phyloP scores from a whole-genome alignment of 2,329 filamentous ascomycete genomes.

The Lecanicillium sp. region DNA sequence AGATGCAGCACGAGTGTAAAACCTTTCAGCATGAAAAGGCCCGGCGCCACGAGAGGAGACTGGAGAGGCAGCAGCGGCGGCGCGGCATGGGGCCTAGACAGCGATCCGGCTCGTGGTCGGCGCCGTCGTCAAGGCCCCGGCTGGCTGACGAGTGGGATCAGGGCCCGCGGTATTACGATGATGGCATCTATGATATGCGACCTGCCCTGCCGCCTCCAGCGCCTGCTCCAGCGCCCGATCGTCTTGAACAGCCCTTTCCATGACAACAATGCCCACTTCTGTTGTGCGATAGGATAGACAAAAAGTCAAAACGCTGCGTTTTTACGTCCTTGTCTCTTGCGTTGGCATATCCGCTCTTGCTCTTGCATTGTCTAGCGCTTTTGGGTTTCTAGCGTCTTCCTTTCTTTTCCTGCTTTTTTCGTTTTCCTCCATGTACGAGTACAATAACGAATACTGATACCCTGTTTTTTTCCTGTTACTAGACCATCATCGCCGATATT shows the following conservation, averaged over 20 bases:
- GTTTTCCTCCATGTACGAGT: neutral
- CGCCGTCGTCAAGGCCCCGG: slow-evolving; percentile 27
- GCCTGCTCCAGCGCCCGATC: too few species aligned
- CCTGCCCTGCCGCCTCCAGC: slow-evolving; percentile 3
- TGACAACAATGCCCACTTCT: too few species aligned
- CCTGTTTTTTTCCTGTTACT: slow-evolving; percentile 1
- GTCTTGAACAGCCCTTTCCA: neutral
- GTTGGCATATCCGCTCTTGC: neutral
- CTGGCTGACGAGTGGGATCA: slow-evolving; percentile 30
- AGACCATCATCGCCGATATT: neutral
- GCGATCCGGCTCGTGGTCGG: slow-evolving; percentile 37
- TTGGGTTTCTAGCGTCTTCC: too few species aligned
- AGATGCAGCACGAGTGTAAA: slow-evolving; percentile 38
- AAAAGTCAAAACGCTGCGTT: neutral
- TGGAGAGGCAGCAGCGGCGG: slow-evolving; percentile 25
- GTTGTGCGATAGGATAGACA: too few species aligned
- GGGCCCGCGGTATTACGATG: slow-evolving; percentile 38
- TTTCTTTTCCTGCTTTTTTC: neutral
- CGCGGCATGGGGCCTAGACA: slow-evolving; percentile 26
- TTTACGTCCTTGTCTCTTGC: slow-evolving; percentile 2
- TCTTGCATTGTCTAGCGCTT: too few species aligned
- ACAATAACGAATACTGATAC: too few species aligned
- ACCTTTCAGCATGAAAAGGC: slow-evolving; percentile 42
- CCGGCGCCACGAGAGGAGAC: slow-evolving; percentile 39
- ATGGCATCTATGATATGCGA: slow-evolving; percentile 31